phyloP scores from a whole-genome alignment of 1,139 yeast species.

The Debaryomycetaceae sp. region DNA sequence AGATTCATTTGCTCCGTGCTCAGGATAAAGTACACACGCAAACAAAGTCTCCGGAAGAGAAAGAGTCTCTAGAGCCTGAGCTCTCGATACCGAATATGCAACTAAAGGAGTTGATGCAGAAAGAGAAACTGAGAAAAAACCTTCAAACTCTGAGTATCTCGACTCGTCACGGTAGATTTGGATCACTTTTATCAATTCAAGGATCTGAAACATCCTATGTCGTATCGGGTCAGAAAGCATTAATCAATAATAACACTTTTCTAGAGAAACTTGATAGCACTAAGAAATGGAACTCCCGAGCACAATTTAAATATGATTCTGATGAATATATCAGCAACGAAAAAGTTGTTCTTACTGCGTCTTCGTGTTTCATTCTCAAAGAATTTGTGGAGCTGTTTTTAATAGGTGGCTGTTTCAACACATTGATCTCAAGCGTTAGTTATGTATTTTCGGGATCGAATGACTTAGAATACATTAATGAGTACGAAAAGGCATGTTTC shows the following conservation, averaged over 20 bases:
- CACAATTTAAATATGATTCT: slow-evolving; percentile 42
- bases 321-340: slow-evolving; percentile 32
- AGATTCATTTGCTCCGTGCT: slow-evolving; percentile 15
- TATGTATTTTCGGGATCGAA: slow-evolving; percentile 38
- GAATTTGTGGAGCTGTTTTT: slow-evolving; percentile 55
- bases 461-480: slow-evolving; percentile 35
- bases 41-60: slow-evolving; percentile 5
- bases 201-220: slow-evolving; percentile 60
- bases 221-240: slow-evolving; percentile 70
- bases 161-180: slow-evolving; percentile 88
- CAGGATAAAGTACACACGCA: not conserved
- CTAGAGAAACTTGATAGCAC: slow-evolving; percentile 60
- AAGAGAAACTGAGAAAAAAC: slow-evolving; percentile 55
- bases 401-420: slow-evolving; percentile 73
- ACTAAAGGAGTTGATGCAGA: slow-evolving; percentile 51
- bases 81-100: slow-evolving; percentile 34
- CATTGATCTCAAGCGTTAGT: slow-evolving; percentile 52
- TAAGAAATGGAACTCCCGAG: slow-evolving; percentile 60
- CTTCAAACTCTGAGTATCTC: slow-evolving; percentile 51
- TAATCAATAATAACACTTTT: slow-evolving; percentile 44
- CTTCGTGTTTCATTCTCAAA: slow-evolving; percentile 30
- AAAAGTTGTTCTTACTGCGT: slow-evolving; percentile 26
- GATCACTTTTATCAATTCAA: slow-evolving; percentile 73
- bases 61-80: slow-evolving; percentile 9
- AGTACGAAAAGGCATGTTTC: slow-evolving; percentile 44